Evolutionary conservation across 2,329 filamentous ascomycete species (phyloP), one percentile per base, ranked within the genome.

Genomic region (Cladosporium phlei): DNA sequence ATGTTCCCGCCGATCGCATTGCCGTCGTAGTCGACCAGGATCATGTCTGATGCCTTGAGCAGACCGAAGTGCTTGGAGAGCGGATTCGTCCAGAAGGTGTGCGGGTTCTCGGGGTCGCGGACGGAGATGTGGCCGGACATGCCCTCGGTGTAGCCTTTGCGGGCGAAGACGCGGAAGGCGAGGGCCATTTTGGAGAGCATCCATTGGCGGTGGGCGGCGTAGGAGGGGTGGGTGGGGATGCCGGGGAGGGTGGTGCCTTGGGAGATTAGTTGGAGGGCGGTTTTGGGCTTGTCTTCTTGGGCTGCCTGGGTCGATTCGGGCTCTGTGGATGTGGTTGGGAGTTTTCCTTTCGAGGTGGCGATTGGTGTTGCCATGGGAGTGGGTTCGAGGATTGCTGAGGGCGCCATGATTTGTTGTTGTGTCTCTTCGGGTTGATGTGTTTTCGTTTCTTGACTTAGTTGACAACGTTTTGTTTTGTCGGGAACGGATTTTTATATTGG

Each of bases 21-120:
- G n/a, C 83, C 83, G 9, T 75, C 63, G 44, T 79, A 71, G 52
- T 86, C 77, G 2, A 86, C 73, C 33, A 82, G 75, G 38, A 86
- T 77, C 76, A 86, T 80, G 59, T 86, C 82, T 1, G 72, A 75
- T 1, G 81, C 79, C 51, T 77, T 79, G 39, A 86, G 69, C 50
- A 82, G 65, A 4, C 74, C 82, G 58, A 86, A 87, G 60, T 86
- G 81, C 11, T 74, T 71, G 2, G 78, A 81, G 1, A 86, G 67
- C 47, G 66, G 82, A 67, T 79, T 86, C 60, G 84, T 86, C 84
- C 85, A 88, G 65, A 85, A 83, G 11, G 72, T 71, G 50, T 78
- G 69, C 0, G 69, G 67, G 54, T 77, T 69, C 60, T 85, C 80
- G 0, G 83, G 82, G 59, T 86, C 83, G 10, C 82, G 73, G 1